Base-by-base conservation (phyloP, 306 rosid species). In the Pyrus pyrifolia region DNA sequence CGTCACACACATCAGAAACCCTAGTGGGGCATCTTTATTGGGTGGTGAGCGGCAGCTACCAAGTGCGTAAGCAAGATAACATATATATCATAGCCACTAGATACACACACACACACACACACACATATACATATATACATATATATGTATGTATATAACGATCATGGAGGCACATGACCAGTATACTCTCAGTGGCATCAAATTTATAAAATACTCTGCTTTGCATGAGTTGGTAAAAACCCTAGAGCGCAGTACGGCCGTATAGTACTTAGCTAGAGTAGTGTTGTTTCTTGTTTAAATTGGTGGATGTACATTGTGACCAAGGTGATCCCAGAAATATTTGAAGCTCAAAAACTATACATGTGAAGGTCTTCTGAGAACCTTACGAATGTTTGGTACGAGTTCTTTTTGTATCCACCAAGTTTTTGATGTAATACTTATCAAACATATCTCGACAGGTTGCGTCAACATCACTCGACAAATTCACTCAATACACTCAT, bases 81-180 rank as follows among this genome's bases (percentile, higher is more conserved):
- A 15, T 4, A 15, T 49, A 15, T 49, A 14, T 49, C 53, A 40
- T 75, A 79, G 80, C 85, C 85, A 83, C 81, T 74, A 40, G 87
- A 73, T 79, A 46, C 1, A 25, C 1, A 25, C 1, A 25, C 25
- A 25, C 14, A 46, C 14, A 46, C 3, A 29, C 3, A 29, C 3
- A 29, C 3, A 29, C 0, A 29, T 13, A 12, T 40, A 8, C 2
- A 40, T 1, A 14, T 45, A 45, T 15, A 46, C 13, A 13, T 45
- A 4, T 46, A 14, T 45, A 1, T 13, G 0, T 45, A 4, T 40
- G 2, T 2, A 10, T 46, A 4, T 4, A 23, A 46, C 64, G 81
- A 89, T 89, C 91, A 88, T 90, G 87, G 88, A 76, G 72, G 88
- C 96, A 89, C 96, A 88, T 89, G 91, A 84, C 52, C 70, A 76